Evolutionary conservation across 768 basidiomycete species (phyloP), one percentile per base, ranked within the genome.

Genomic region (Suillus brevipes): DNA sequence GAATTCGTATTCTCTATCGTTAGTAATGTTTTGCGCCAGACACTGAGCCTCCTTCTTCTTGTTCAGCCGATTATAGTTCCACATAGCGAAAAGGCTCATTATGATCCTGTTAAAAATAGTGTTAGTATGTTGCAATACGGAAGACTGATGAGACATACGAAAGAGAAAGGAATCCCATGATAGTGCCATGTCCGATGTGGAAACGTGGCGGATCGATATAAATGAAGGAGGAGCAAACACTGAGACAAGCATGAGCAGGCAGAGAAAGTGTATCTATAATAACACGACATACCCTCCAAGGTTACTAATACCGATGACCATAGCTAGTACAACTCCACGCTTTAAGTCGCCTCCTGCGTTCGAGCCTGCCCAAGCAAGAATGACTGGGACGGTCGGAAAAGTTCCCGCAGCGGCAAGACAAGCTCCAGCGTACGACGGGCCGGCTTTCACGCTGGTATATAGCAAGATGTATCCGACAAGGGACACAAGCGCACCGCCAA

Each of bases 271-370:
- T 4, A 78, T 81, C 4, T 75, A 78, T 42, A 40, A 77, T 77
- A 31, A 75, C n/a, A n/a, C 28, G 1, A 52, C 75, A 61, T 60
- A 81, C 69, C 85, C 85, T 65, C 86, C 86, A 9, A 87, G 74
- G 64, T 87, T 88, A 31, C 84, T 84, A 14, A 84, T 38, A 28
- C 84, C 84, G 50, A 84, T 81, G 20, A 87, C 80, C 77, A 85
- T 79, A 5, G 83, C 87, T 40, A 87, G 65, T 13, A 80, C 78
- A 14, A 87, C 79, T 38, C 80, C 87, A 64, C 81, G 79, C 66
- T 84, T 83, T 60, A 84, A 66, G 68, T 85, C 84, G 20, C 87
- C 85, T 25, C 87, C 87, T 0, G 83, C 81, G 60, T 86, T 85
- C 6, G 83, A 82, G 1, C 81, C 79, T 4, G 77, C 81, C 87